Percentiles rank a stretch among this genome's conserved stretches.
phyloP scores from a whole-genome alignment of 805 yeast genomes.

The Cyberlindnera nakhonratchasimensis region DNA sequence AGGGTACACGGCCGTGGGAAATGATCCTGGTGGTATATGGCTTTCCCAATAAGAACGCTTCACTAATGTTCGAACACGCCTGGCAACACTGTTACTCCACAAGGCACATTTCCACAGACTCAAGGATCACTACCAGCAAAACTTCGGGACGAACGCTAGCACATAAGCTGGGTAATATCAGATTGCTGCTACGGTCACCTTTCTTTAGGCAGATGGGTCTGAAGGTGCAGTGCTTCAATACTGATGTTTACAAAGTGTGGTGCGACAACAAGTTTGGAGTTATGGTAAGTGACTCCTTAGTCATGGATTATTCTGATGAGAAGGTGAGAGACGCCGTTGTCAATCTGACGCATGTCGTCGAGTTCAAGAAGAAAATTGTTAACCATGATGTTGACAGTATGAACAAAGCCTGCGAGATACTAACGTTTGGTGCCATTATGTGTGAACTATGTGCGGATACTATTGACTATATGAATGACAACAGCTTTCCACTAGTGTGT shows the following conservation, averaged over 20 bases:
- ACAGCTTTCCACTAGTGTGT: constrained; percentile 32
- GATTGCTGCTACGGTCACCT: constrained; percentile 39
- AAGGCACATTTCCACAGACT: constrained; percentile 46
- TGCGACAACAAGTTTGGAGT: constrained; percentile 22
- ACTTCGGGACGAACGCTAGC: constrained; percentile 40
- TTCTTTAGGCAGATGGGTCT: constrained; percentile 47
- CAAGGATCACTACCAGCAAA: constrained; percentile 37
- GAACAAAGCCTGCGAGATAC: constrained; percentile 18
- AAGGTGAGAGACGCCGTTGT: constrained; percentile 8
- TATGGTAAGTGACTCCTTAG: constrained; percentile 4
- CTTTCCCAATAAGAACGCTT: constrained; percentile 65
- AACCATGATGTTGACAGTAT: constrained; percentile 15
- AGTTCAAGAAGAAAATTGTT: constrained; percentile 24
- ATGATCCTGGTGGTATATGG: constrained; percentile 63
- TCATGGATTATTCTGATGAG: constrained; percentile 9
- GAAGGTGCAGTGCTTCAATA: constrained; percentile 43
- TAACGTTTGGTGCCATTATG: constrained; percentile 24
- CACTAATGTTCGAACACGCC: constrained; percentile 81
- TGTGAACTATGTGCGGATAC: constrained; percentile 33
- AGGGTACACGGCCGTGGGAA: constrained; percentile 70
- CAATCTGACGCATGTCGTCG: constrained; percentile 28
- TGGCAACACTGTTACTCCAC: constrained; percentile 74
- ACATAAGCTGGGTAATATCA: constrained; percentile 45
- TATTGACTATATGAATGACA: constrained; percentile 36
- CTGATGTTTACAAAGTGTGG: constrained; percentile 24